Conservation (phyloP, 441 rosid genomes). For the Monsonia emarginata region DNA sequence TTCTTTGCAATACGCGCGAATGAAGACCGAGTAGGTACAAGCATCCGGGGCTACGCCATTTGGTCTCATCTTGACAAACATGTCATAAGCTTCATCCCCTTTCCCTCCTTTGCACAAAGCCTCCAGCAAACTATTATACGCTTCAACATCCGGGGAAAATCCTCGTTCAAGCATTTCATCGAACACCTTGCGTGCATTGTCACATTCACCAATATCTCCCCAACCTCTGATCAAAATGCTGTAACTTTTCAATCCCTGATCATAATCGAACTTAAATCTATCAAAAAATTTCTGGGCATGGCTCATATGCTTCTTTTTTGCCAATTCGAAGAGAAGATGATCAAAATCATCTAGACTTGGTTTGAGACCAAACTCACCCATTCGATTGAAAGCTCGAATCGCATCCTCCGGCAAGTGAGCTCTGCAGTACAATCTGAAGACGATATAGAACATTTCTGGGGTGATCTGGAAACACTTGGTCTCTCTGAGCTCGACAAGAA, state of each 20-base stretch:
- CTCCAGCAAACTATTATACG: conserved; percentile 59
- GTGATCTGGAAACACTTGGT: conserved; percentile 28
- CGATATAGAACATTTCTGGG: conserved; percentile 55
- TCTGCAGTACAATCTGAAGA: conserved; percentile 64
- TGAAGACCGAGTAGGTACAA: conserved; percentile 52
- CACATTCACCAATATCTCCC: conserved; percentile 43
- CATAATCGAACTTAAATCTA: conserved; percentile 30
- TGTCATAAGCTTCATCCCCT: conserved; percentile 50
- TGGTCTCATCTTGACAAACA: conserved; percentile 46
- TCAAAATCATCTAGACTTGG: conserved; percentile 60
- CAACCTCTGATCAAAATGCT: conserved; percentile 60
- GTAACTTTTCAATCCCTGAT: conserved; percentile 41
- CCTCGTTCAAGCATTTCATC: conserved; percentile 64
- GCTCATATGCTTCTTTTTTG: conserved; percentile 56
- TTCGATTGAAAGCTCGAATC: conserved; percentile 55
- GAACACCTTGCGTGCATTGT: conserved; percentile 53
- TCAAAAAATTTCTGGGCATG: conserved; percentile 53
- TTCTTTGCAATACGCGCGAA: conserved; percentile 54
- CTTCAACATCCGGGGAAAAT: too few relatives aligned
- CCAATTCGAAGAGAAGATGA: conserved; percentile 45
- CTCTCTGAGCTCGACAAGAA: conserved; percentile 57
- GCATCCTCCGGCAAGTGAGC: conserved; percentile 71
- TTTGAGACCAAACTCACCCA: conserved; percentile 67
- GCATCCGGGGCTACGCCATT: conserved; percentile 54
- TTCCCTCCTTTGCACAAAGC: conserved; percentile 62